Percentiles rank a stretch among this genome's conserved stretches.
phyloP scores from a whole-genome alignment of 2,329 filamentous ascomycete species.

The Bipolaris gigantea region DNA sequence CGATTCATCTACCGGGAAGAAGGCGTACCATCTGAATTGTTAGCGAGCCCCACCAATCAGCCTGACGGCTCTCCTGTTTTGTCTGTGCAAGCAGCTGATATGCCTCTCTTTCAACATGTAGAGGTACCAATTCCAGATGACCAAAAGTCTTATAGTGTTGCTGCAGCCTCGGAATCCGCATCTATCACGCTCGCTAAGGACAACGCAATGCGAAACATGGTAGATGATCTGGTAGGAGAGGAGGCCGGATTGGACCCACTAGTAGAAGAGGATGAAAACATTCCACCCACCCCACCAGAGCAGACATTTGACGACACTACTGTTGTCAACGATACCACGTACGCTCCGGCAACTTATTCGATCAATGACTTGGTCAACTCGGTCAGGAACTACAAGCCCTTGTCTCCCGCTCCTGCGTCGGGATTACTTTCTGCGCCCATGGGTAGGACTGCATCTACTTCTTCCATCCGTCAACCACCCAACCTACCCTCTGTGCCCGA shows the following conservation, averaged over 20 bases:
- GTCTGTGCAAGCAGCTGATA: slow-evolving; percentile 43
- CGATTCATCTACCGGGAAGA: slow-evolving; percentile 59
- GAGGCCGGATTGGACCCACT: slow-evolving; percentile 47
- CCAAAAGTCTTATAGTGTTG: slow-evolving; percentile 40
- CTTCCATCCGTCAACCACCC: slow-evolving; percentile 40
- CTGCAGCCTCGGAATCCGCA: slow-evolving; percentile 52
- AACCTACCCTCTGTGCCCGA: slow-evolving; percentile 44
- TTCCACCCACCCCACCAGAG: slow-evolving; percentile 52
- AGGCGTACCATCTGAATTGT: slow-evolving; percentile 54
- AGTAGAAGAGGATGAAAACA: slow-evolving; percentile 48
- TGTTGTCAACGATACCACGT: slow-evolving; percentile 36
- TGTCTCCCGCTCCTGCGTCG: slow-evolving; percentile 32
- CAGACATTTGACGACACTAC: slow-evolving; percentile 49
- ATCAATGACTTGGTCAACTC: slow-evolving; percentile 45
- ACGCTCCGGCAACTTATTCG: slow-evolving; percentile 32
- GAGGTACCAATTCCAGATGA: slow-evolving; percentile 37
- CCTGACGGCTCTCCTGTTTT: slow-evolving; percentile 47
- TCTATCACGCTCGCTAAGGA: slow-evolving; percentile 50
- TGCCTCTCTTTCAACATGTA: slow-evolving; percentile 33
- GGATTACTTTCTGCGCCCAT: slow-evolving; percentile 36
- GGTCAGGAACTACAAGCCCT: slow-evolving; percentile 40
- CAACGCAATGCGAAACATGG: slow-evolving; percentile 60
- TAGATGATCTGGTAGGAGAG: slow-evolving; percentile 57
- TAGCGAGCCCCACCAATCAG: slow-evolving; percentile 48
- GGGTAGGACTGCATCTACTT: slow-evolving; percentile 39